Evolutionary conservation across 495 filamentous ascomycete genomes (phyloP).

Genomic region (Evernia prunastri): DNA sequence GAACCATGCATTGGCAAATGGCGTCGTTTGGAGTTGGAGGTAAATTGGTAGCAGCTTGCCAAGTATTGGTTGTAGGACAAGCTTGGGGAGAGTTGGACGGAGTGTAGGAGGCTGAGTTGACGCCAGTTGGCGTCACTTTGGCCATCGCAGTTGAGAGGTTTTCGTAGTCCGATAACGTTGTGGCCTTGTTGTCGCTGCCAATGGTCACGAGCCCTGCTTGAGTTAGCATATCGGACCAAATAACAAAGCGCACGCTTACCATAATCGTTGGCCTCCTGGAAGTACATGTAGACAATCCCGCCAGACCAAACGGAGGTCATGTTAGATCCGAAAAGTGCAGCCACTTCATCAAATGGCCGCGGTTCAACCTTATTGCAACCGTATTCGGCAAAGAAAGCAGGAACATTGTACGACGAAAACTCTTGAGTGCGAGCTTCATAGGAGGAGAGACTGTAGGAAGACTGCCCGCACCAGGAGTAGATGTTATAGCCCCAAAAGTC

Average conservation of each 20-base stretch:
- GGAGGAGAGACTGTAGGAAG: slow-evolving; percentile 62
- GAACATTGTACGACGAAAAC: slow-evolving; percentile 81
- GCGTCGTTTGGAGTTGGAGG: slow-evolving; percentile 71
- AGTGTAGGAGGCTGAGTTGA: slow-evolving; percentile 59
- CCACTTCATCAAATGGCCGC: slow-evolving; percentile 81
- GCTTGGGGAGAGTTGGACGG: slow-evolving; percentile 67
- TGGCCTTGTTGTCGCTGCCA: slow-evolving; percentile 47
- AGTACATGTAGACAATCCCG: slow-evolving; percentile 97
- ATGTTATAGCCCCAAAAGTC: slow-evolving; percentile 99
- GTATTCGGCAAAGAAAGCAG: slow-evolving; percentile 97
- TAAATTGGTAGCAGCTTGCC: slow-evolving; percentile 63
- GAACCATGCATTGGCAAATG: slow-evolving; percentile 79
- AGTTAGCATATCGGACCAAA: background rate
- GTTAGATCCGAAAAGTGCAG: slow-evolving; percentile 65
- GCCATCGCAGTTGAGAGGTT: slow-evolving; percentile 66
- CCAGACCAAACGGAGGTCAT: slow-evolving; percentile 88
- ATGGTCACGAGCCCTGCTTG: slow-evolving; percentile 59
- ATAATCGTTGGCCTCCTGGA: slow-evolving; percentile 84
- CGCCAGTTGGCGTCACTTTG: slow-evolving; percentile 57
- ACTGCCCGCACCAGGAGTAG: slow-evolving; percentile 94
- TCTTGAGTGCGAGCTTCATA: slow-evolving; percentile 74
- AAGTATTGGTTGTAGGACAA: slow-evolving; percentile 64
- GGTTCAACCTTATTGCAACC: slow-evolving; percentile 78
- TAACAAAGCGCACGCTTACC: slow-evolving; percentile 42
- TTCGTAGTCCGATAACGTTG: slow-evolving; percentile 65